Base-by-base conservation (phyloP, 495 filamentous ascomycete genomes). In the Paragyromitra xinjiangensis region DNA sequence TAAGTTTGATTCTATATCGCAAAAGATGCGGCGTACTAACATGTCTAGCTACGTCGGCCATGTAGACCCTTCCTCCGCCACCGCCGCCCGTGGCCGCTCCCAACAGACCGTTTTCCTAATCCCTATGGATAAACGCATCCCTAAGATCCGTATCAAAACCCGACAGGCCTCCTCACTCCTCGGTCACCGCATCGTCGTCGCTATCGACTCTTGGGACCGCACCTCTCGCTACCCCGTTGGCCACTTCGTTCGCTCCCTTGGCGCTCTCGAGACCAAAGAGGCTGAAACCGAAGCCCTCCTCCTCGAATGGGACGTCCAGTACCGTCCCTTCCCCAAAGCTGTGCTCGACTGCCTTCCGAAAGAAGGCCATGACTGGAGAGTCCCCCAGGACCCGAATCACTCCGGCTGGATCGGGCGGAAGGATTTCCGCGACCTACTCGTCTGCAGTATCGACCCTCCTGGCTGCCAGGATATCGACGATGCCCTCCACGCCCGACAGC, bases 391-490 rank as follows among this genome's bases (percentile, higher is more conserved):
- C 77, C 90, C 85, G 42, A 89, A 92, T 16, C 89, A 98, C 81
- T 89, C 91, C 22, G 93, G 95, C 22, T 98, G 96, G 95, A 90
- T 86, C 67, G 92, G 91, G 69, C 86, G 95, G 64, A 86, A 89
- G 79, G 96, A 98, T 85, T 88, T 97, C 14, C 88, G 95, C 71
- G 90, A 91, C 83, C 87, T 97, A 16, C 87, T 95, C 16, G 92
- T 99, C 77, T 98, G 96, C 88, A 98, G 94, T 84, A 98, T 99
- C 80, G 95, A 99, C 83, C 95, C 95, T 40, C 89, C 93, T 7
- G 94, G 94, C 0, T 99, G 95, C 85, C 94, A 97, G 80, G 95
- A 99, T 86, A 99, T 99, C 72, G 95, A 99, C 79, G 95, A 99
- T 85, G 95, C 95, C 11, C 89, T 99, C 16, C 95, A 99, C 82